These are phyloP conservation scores for Fusarium concolor DNA, from an alignment of 2,329 filamentous ascomycete genomes.

Conservation along the genomic window DNA sequence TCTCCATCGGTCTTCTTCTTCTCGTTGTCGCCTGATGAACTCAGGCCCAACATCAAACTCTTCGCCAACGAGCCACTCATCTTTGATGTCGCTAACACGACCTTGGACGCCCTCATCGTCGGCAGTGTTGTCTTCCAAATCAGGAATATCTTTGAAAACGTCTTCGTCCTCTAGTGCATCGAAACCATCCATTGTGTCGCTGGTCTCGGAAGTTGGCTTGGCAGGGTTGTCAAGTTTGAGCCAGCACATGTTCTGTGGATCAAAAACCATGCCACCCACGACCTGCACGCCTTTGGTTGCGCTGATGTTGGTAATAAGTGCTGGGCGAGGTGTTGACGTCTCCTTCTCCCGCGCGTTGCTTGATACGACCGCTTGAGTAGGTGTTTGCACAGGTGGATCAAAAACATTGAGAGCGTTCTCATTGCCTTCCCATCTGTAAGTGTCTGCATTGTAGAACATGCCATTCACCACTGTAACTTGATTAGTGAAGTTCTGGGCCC, in stretches of 20 bases:
- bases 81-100: slow-evolving; percentile 71
- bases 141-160: slow-evolving; percentile 93
- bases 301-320: slow-evolving; percentile 91
- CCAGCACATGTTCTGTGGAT: slow-evolving; percentile 98
- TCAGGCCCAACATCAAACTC: slow-evolving; percentile 98
- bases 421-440: slow-evolving; percentile 95
- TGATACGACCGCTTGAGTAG: slow-evolving; percentile 57
- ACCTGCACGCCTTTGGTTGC: slow-evolving; percentile 89
- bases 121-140: slow-evolving; percentile 78
- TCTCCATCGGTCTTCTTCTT: slow-evolving; percentile 92
- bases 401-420: slow-evolving; percentile 86
- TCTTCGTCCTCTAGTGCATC: slow-evolving; percentile 87
- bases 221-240: slow-evolving; percentile 75
- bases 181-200: slow-evolving; percentile 71
- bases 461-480: slow-evolving; percentile 79
- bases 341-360: slow-evolving; percentile 68
- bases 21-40: slow-evolving; percentile 87
- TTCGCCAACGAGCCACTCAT: slow-evolving; percentile 89
- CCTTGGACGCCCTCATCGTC: slow-evolving; percentile 62
- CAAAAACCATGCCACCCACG: slow-evolving; percentile 98
- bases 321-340: slow-evolving; percentile 71
- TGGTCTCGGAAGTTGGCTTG: slow-evolving; percentile 60
- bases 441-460: slow-evolving; percentile 93
- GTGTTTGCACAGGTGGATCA: slow-evolving; percentile 70
- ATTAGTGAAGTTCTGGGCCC: slow-evolving; percentile 46